Evolutionary conservation across 768 basidiomycete species (phyloP).

Genomic region (Phlegmacium glaucopus): DNA sequence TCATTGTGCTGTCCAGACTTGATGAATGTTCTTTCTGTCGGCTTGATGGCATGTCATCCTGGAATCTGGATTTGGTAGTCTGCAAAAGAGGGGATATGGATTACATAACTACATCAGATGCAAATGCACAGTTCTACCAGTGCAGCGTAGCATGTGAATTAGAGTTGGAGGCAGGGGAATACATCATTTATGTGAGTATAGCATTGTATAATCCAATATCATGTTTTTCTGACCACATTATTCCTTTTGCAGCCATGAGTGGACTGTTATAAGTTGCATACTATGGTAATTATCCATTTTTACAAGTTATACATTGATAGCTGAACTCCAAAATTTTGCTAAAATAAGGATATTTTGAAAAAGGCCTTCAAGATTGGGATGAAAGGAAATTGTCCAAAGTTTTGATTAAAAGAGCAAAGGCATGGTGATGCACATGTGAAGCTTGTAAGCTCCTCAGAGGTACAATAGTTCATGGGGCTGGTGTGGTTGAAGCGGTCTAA

Average conservation of each 20-base stretch:
- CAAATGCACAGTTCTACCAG: constrained; percentile 17
- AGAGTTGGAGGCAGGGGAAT: constrained; percentile 35
- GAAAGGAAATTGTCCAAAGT: constrained; percentile 12
- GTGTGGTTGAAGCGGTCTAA: too few relatives aligned
- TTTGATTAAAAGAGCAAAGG: constrained; percentile 11
- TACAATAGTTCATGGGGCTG: too few relatives aligned
- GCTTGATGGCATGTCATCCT: constrained; percentile 31
- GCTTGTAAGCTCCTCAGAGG: too few relatives aligned
- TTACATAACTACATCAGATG: constrained; percentile 23
- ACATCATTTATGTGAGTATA: constrained; percentile 35
- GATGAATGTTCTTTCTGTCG: constrained; percentile 42
- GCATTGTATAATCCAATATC: not conserved
- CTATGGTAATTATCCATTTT: too few relatives aligned
- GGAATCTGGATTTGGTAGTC: constrained; percentile 43
- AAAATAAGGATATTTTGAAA: constrained; percentile 12
- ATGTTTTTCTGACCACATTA: not conserved
- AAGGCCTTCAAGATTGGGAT: constrained; percentile 4
- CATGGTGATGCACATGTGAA: too few relatives aligned
- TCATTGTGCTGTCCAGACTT: constrained; percentile 42
- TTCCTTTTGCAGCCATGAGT: not conserved
- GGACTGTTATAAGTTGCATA: not conserved
- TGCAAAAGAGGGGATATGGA: constrained; percentile 35
- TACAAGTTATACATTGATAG: too few relatives aligned
- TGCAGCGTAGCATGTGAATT: constrained; percentile 33
- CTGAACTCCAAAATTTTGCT: not conserved